Conservation (phyloP, 2,329 filamentous ascomycete genomes). For the Elsinoe necatrix region DNA sequence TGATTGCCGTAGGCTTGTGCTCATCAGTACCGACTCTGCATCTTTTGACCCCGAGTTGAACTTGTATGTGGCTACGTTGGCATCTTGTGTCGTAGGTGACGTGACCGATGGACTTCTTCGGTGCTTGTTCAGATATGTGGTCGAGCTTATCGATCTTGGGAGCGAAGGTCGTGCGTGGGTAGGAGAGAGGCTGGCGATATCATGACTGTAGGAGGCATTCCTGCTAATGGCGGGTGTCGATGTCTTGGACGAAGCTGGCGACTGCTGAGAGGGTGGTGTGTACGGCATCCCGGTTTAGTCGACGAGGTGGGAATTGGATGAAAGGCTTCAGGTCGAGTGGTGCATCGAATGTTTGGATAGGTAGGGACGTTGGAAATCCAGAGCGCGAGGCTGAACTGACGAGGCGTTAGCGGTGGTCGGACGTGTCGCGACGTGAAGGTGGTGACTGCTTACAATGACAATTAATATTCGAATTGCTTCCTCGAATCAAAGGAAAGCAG, state of each 20-base stretch:
- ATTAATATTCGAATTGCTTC: conserved; percentile 3
- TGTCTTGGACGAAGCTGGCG: conserved; percentile 49
- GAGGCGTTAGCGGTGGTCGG: conserved; percentile 8
- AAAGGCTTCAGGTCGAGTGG: background rate
- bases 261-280: conserved; percentile 65
- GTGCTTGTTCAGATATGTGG: conserved; percentile 54
- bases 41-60: conserved; percentile 15
- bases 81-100: conserved; percentile 24
- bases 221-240: conserved; percentile 44
- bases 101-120: conserved; percentile 49
- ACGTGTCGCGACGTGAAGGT: background rate
- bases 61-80: conserved; percentile 22
- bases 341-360: conserved; percentile 27
- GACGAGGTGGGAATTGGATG: conserved; percentile 19
- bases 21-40: conserved; percentile 4
- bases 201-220: conserved; percentile 42
- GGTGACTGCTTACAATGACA: conserved; percentile 7
- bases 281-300: conserved; percentile 67
- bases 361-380: conserved; percentile 37
- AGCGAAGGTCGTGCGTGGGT: conserved; percentile 38
- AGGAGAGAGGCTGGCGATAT: conserved; percentile 30
- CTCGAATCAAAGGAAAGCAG: background rate
- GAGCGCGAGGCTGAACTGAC: conserved; percentile 16
- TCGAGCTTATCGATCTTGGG: conserved; percentile 50
- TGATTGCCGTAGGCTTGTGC: conserved; percentile 64